Evolutionary conservation across 1,284 basidiomycete species (phyloP), one percentile per base, ranked within the genome.

Genomic region (Malassezia caprae): DNA sequence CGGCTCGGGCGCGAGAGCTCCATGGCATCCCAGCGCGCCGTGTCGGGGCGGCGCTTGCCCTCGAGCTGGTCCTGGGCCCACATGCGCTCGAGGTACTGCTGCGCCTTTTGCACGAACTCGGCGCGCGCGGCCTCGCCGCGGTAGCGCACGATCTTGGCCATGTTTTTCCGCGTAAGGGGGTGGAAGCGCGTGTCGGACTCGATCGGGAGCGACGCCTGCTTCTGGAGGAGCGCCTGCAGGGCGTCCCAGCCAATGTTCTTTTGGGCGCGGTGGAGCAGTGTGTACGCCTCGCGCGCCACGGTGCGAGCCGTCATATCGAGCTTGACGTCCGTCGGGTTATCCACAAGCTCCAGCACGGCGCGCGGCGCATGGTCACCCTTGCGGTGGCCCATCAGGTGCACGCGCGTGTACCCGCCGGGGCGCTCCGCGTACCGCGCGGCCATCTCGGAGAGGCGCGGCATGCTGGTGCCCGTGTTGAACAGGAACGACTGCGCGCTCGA

Each of bases 361-460:
- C 85, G 81, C 1, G 90, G 89, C 27, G 94, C 94, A 72, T 94
- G 88, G 79, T 99, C 94, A 23, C 91, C 90, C 53, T 79, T 80
- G 17, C 93, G 82, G 74, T 86, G 82, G 35, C 93, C 94, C 63
- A 84, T 87, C 72, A 86, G 88, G 75, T 90, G 85, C 61, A 98
- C 85, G 24, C 94, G 84, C 7, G 94, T 98, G 78, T 96, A 99
- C 7, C 94, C 94, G 10, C 94, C 94, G 4, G 85, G 84, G 5
- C 94, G 82, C 19, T 80, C 73, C 1, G 82, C 80, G 76, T 96
- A 99, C 41, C 94, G 85, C 61, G 82, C 74, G 0, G 89, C 83
- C 52, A 96, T 84, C 6, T 82, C 82, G 10, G 79, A 80, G 73
- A 96, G 90, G 75, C 91, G 91, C 17, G 84, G 82, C 21, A 90